Evolutionary conservation across 495 filamentous ascomycete species (phyloP).

Genomic region (Penicillium dipodomyicola): DNA sequence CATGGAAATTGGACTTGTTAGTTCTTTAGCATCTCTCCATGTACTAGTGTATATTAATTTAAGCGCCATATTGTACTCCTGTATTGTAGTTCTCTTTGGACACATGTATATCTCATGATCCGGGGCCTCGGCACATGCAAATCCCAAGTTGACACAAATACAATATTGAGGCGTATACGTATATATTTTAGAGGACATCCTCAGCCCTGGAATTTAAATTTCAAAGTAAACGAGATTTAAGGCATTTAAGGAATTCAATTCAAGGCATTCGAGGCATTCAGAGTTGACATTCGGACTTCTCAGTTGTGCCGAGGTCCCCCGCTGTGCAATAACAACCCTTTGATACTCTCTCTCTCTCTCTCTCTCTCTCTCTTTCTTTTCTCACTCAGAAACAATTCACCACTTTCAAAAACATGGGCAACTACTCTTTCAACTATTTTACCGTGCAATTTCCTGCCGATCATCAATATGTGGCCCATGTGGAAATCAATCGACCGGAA

Average conservation of each 20-base stretch:
- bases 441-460: conserved; percentile 66
- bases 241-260: too few relatives aligned
- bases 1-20: neutral
- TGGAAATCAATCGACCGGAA: conserved; percentile 85
- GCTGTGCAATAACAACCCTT: neutral
- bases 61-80: neutral
- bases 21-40: neutral
- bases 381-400: neutral
- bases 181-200: neutral
- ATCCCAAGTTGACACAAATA: neutral
- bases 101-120: neutral
- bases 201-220: neutral
- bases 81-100: neutral
- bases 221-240: neutral
- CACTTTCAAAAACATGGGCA: conserved; percentile 19
- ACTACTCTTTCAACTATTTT: conserved; percentile 65
- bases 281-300: neutral
- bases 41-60: too few relatives aligned
- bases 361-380: too few relatives aligned
- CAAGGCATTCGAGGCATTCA: neutral
- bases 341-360: neutral
- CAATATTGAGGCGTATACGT: neutral
- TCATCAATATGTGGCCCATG: conserved; percentile 72
- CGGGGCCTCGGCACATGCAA: conserved; percentile 3
- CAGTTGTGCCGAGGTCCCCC: conserved; percentile 4